phyloP scores from a whole-genome alignment of 208 protist genomes.

The Leptomonas pyrrhocoris region DNA sequence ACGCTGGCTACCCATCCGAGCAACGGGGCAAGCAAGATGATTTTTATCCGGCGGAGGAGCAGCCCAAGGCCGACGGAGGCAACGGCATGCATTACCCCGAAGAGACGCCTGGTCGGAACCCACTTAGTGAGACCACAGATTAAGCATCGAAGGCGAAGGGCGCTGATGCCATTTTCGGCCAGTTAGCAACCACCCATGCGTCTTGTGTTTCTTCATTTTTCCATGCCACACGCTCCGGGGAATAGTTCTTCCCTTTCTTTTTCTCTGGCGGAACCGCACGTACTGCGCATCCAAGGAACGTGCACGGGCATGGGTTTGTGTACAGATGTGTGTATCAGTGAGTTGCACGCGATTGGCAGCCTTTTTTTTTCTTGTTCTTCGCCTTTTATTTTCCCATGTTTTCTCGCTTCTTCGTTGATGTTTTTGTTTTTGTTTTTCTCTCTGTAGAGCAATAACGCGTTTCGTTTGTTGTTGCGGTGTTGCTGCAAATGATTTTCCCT shows the following conservation, averaged over 20 bases:
- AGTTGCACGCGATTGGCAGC: slow-evolving; percentile 14
- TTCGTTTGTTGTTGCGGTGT: too few species aligned
- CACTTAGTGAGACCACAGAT: slow-evolving; percentile 8
- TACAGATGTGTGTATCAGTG: slow-evolving; percentile 2
- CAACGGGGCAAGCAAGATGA: neutral
- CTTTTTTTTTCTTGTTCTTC: slow-evolving; percentile 12
- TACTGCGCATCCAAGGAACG: neutral
- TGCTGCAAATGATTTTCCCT: neutral
- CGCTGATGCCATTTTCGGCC: too few species aligned
- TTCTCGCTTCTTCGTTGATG: slow-evolving; percentile 4
- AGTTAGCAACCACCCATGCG: too few species aligned
- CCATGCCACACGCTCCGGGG: too few species aligned
- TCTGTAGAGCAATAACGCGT: slow-evolving; percentile 6
- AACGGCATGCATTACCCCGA: slow-evolving; percentile 12
- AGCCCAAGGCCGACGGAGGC: neutral
- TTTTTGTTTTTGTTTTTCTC: slow-evolving; percentile 20
- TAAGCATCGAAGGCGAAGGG: too few species aligned
- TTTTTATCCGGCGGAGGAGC: neutral
- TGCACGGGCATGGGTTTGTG: neutral
- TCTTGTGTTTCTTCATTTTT: too few species aligned
- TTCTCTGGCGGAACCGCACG: too few species aligned
- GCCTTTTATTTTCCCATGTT: neutral
- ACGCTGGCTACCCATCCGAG: slow-evolving; percentile 3
- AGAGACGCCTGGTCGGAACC: slow-evolving; percentile 8
- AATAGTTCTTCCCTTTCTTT: too few species aligned